Conservation (phyloP, 805 yeast species). For the Candida taoyuanica region DNA sequence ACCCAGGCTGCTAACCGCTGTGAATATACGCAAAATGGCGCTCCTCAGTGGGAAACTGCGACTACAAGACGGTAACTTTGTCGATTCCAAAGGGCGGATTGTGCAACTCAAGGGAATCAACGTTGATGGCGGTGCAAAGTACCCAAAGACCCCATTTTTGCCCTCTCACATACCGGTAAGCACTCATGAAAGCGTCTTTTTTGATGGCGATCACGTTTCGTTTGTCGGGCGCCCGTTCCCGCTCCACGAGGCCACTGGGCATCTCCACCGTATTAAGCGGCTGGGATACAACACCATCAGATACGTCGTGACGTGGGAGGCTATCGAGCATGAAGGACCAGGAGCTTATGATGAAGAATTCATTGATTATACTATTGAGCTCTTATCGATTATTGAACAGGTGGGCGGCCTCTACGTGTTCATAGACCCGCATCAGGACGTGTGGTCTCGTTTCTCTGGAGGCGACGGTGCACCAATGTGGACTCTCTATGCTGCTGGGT, state of each 20-base stretch:
- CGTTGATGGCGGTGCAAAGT: slow-evolving; percentile 67
- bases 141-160: slow-evolving; percentile 54
- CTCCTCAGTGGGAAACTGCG: slow-evolving; percentile 5
- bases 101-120: slow-evolving; percentile 75
- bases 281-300: slow-evolving; percentile 82
- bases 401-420: slow-evolving; percentile 76
- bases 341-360: slow-evolving; percentile 75
- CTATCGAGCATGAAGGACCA: slow-evolving; percentile 85
- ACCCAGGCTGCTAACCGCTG: neutral
- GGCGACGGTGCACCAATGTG: slow-evolving; percentile 95
- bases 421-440: slow-evolving; percentile 90
- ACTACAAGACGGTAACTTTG: slow-evolving; percentile 47
- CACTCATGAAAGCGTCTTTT: slow-evolving; percentile 42
- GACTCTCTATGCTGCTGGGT: slow-evolving; percentile 87
- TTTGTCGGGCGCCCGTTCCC: slow-evolving; percentile 83
- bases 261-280: slow-evolving; percentile 63
- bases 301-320: slow-evolving; percentile 85
- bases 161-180: slow-evolving; percentile 34
- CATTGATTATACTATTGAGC: slow-evolving; percentile 60
- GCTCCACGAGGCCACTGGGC: slow-evolving; percentile 63
- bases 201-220: slow-evolving; percentile 69
- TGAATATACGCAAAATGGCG: slow-evolving; percentile 2
- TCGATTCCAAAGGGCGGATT: slow-evolving; percentile 51
- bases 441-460: slow-evolving; percentile 84
- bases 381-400: slow-evolving; percentile 51